phyloP scores from a whole-genome alignment of 352 stramenopile genomes.

The Thraustotheca clavata region DNA sequence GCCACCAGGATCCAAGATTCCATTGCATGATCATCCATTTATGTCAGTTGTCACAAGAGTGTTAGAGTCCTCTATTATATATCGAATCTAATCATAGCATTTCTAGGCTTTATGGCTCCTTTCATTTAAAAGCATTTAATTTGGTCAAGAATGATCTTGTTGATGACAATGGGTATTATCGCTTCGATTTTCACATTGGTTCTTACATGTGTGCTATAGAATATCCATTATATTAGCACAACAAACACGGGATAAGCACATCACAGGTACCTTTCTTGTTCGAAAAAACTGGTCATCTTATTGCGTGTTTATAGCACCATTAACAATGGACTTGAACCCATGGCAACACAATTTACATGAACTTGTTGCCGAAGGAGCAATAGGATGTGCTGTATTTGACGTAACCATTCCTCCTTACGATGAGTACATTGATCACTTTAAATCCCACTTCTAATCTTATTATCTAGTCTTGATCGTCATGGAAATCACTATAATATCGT shows the following conservation, averaged over 20 bases:
- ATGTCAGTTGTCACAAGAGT: slow-evolving; percentile 81
- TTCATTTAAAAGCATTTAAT: slow-evolving; percentile 59
- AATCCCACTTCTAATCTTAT: background rate
- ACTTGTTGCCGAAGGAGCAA: slow-evolving; percentile 52
- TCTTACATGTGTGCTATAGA: background rate
- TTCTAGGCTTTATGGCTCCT: slow-evolving; percentile 45
- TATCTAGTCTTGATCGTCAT: slow-evolving; percentile 7
- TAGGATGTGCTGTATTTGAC: slow-evolving; percentile 77
- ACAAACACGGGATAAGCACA: background rate
- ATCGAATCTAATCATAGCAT: background rate
- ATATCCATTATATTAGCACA: slow-evolving; percentile 17
- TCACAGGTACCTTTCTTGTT: background rate
- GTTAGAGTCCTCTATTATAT: background rate
- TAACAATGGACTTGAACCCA: slow-evolving; percentile 62
- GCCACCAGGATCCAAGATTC: slow-evolving; percentile 54
- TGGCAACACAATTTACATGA: slow-evolving; percentile 70
- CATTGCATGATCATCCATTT: slow-evolving; percentile 71
- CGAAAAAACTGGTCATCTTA: slow-evolving; percentile 33
- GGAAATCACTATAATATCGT: slow-evolving; percentile 12
- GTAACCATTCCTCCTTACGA: slow-evolving; percentile 82
- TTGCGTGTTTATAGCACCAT: slow-evolving; percentile 34
- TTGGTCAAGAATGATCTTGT: slow-evolving; percentile 42
- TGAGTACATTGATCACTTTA: background rate
- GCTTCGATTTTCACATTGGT: background rate
- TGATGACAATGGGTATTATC: slow-evolving; percentile 8